phyloP scores from a whole-genome alignment of 805 yeast species.

The Starmera pachycereana region DNA sequence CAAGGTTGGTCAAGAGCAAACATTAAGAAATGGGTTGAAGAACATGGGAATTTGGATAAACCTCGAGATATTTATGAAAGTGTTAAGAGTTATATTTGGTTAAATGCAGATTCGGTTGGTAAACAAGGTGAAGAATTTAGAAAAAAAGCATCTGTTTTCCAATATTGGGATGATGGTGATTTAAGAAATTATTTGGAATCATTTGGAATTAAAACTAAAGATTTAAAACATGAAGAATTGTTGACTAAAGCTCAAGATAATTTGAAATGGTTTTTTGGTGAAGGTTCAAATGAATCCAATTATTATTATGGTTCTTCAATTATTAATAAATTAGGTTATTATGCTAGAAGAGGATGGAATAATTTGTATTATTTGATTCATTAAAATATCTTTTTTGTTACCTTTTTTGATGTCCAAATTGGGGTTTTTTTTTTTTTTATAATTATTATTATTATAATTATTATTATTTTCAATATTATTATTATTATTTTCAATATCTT shows the following conservation, averaged over 20 bases:
- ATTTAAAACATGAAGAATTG: conserved; percentile 24
- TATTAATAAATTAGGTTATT: not conserved
- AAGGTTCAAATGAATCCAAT: conserved; percentile 6
- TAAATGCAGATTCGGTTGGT: conserved; percentile 5
- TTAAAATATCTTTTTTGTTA: too few species aligned
- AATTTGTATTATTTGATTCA: not conserved
- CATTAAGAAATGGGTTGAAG: conserved; percentile 29
- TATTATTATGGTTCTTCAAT: conserved; percentile 1
- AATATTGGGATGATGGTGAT: conserved; percentile 34
- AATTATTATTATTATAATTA: too few species aligned
- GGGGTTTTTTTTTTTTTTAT: too few species aligned
- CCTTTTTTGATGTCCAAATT: too few species aligned
- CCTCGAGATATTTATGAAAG: conserved; percentile 15
- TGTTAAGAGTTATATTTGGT: conserved; percentile 6
- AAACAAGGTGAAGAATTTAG: conserved; percentile 4
- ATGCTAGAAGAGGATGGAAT: not conserved
- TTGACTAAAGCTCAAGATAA: conserved; percentile 29
- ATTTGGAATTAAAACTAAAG: conserved; percentile 28
- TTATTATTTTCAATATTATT: too few species aligned
- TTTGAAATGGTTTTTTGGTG: conserved; percentile 28
- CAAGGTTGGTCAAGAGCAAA: conserved; percentile 30
- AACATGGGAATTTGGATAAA: conserved; percentile 16
- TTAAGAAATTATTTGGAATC: conserved; percentile 28
- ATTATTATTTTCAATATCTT: too few species aligned
- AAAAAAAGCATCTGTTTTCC: conserved; percentile 20